A percentile compares a stretch with the other conserved stretches of the same genome.
Conservation (phyloP, 371 early-diverging fungal genomes). For the Lichtheimia ornata region DNA sequence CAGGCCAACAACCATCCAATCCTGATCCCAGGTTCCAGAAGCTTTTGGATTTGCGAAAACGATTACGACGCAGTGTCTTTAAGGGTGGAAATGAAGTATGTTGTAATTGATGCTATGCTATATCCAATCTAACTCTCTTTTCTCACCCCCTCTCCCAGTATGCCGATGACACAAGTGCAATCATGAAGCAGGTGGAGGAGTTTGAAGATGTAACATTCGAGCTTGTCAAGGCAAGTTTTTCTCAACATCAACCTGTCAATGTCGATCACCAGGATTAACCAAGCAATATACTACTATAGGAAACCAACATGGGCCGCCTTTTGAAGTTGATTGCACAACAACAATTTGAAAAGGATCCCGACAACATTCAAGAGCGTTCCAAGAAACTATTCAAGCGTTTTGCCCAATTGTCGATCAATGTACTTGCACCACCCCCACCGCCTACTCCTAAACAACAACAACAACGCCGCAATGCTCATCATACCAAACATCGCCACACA, state of each 20-base stretch:
- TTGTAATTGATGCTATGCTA: neutral
- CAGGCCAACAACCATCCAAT: neutral
- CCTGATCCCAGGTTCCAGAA: constrained; percentile 17
- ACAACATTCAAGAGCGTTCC: constrained; percentile 31
- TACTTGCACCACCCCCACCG: constrained; percentile 29
- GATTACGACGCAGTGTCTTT: constrained; percentile 38
- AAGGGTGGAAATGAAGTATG: constrained; percentile 34
- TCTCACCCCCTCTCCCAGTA: constrained; percentile 11
- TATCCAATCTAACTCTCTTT: neutral
- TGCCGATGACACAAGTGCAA: constrained; percentile 32
- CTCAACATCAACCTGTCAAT: neutral
- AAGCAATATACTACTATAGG: constrained; percentile 19
- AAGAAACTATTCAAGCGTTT: constrained; percentile 32
- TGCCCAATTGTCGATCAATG: constrained; percentile 35
- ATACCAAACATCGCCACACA: too few species aligned
- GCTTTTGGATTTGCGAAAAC: constrained; percentile 35
- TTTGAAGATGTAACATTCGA: constrained; percentile 46
- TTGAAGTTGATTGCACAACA: constrained; percentile 43
- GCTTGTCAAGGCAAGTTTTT: constrained; percentile 35
- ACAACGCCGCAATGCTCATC: neutral
- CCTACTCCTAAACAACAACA: constrained; percentile 18
- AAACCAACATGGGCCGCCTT: constrained; percentile 52
- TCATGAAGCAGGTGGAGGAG: constrained; percentile 45
- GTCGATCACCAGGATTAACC: neutral
- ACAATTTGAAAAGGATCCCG: constrained; percentile 36